A percentile compares a stretch with the other conserved stretches of the same genome.
These are phyloP conservation scores for Beauveria australis DNA, from an alignment of 2,329 filamentous ascomycete species.

Conservation along the genomic window DNA sequence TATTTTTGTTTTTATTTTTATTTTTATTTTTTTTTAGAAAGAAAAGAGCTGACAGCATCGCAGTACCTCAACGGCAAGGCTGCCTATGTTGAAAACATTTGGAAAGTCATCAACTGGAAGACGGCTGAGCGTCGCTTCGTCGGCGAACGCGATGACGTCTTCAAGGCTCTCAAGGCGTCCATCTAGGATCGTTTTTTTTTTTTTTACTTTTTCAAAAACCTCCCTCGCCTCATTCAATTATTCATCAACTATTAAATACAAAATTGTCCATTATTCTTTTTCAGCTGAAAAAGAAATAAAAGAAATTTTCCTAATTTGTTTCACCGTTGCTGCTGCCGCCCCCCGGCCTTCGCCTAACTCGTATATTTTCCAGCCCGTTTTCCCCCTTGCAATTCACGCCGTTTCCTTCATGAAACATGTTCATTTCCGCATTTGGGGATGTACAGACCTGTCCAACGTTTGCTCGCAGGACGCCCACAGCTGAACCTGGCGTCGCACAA, in stretches of 20 bases:
- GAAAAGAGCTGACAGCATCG: constrained; percentile 16
- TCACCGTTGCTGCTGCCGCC: no score
- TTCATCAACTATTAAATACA: background rate
- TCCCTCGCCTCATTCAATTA: background rate
- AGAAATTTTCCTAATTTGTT: no score
- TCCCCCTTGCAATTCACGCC: background rate
- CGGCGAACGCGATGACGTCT: constrained; percentile 37
- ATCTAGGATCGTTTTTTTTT: constrained; percentile 20
- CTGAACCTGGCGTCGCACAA: background rate
- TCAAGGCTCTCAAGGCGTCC: constrained; percentile 35
- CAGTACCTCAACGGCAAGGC: constrained; percentile 71
- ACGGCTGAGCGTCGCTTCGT: constrained; percentile 55
- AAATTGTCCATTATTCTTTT: background rate
- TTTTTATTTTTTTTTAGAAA: background rate
- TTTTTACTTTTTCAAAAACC: no score
- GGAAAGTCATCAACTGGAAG: constrained; percentile 74
- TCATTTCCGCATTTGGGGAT: background rate
- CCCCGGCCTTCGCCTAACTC: background rate
- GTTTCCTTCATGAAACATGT: background rate
- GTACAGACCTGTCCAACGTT: no score
- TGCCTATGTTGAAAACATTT: constrained; percentile 67
- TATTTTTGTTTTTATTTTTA: no score
- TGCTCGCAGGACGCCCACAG: background rate
- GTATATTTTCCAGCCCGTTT: background rate
- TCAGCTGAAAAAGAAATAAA: background rate